Evolutionary conservation across 345 rosid genomes (phyloP).

Genomic region (Pistacia integerrima): DNA sequence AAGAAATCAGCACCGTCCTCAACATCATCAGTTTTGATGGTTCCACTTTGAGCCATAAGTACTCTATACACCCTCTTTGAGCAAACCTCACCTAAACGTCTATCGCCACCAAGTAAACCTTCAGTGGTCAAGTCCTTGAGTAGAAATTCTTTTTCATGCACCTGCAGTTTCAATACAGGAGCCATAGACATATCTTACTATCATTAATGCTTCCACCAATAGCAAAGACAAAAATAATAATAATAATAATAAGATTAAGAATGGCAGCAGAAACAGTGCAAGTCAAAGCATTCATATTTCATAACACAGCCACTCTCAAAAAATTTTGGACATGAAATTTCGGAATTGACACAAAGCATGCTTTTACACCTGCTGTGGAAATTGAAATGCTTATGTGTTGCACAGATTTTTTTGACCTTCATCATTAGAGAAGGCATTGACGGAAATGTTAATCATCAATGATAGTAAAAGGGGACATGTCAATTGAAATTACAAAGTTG

Average conservation of each 20-base stretch:
- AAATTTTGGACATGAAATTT: not conserved
- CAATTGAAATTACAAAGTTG: not conserved
- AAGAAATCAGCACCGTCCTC: slow-evolving; percentile 93
- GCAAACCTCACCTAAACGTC: slow-evolving; percentile 81
- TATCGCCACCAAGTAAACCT: slow-evolving; percentile 68
- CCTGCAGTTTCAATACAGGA: slow-evolving; percentile 39
- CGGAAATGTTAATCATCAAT: not conserved
- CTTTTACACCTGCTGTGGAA: not conserved
- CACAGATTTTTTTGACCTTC: not conserved
- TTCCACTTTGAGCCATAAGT: slow-evolving; percentile 72
- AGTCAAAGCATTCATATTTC: not conserved
- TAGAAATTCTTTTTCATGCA: slow-evolving; percentile 87
- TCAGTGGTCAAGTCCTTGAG: slow-evolving; percentile 75
- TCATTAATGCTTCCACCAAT: not conserved
- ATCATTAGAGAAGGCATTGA: not conserved
- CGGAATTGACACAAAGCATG: not conserved
- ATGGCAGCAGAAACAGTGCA: not conserved
- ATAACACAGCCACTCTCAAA: not conserved
- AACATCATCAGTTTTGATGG: slow-evolving; percentile 77
- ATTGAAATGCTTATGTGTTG: not conserved
- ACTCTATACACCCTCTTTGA: slow-evolving; percentile 85
- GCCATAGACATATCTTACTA: not conserved
- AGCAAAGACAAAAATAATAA: not conserved
- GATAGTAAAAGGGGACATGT: not conserved
- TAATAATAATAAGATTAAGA: not conserved